Conservation (phyloP, 257 asterid species). For the Parsonsia alboflavescens region DNA sequence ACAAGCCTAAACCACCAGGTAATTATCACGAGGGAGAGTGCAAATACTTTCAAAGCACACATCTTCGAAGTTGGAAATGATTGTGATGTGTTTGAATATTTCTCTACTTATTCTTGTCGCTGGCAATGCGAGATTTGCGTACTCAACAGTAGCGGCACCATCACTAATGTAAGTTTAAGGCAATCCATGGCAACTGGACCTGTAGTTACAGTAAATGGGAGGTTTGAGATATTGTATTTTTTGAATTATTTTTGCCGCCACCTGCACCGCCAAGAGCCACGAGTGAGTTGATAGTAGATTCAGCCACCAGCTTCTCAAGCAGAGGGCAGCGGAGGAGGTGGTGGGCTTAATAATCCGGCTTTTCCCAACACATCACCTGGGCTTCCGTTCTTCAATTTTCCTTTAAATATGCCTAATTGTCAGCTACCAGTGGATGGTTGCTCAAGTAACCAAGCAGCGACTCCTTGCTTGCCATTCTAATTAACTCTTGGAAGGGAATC, state of each 20-base stretch:
- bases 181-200: conserved; percentile 38
- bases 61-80: conserved; percentile 43
- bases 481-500: too few relatives aligned
- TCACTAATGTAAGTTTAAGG: conserved; percentile 42
- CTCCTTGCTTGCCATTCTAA: conserved; percentile 43
- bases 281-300: conserved; percentile 43
- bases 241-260: conserved; percentile 50
- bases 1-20: too few relatives aligned
- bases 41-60: too few relatives aligned
- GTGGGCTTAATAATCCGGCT: too few relatives aligned
- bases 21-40: too few relatives aligned
- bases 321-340: conserved; percentile 28
- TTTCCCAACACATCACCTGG: conserved; percentile 59
- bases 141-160: conserved; percentile 47
- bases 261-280: conserved; percentile 66
- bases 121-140: conserved; percentile 59
- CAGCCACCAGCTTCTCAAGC: conserved; percentile 40
- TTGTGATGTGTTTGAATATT: conserved; percentile 41
- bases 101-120: conserved; percentile 40
- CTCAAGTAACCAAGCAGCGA: conserved; percentile 42
- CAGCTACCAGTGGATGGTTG: conserved; percentile 63
- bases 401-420: conserved; percentile 50
- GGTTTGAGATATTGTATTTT: conserved; percentile 47
- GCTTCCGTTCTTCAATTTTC: conserved; percentile 71
- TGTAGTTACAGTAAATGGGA: conserved; percentile 39